Evolutionary conservation across 2,329 filamentous ascomycete genomes (phyloP).

Genomic region (Cladosporium sp.): DNA sequence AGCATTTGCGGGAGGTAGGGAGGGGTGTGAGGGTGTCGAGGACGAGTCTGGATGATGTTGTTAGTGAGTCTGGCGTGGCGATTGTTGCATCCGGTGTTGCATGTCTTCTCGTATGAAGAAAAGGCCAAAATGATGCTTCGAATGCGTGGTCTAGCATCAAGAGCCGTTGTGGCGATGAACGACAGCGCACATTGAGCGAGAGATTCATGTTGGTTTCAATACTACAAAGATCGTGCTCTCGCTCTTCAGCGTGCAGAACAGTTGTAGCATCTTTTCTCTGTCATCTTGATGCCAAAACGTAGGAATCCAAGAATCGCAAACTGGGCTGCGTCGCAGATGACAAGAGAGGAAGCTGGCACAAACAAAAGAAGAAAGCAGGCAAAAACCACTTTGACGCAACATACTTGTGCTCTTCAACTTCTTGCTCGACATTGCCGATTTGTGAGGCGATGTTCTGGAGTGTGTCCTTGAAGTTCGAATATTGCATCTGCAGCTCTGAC

Average conservation of each 20-base stretch:
- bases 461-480: constrained; percentile 72
- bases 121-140: background rate
- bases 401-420: constrained; percentile 97
- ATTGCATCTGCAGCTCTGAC: constrained; percentile 76
- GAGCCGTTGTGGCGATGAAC: background rate
- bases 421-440: constrained; percentile 96
- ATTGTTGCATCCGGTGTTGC: background rate
- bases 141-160: background rate
- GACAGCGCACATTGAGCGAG: background rate
- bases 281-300: background rate
- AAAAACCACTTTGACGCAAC: constrained; percentile 23
- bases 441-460: constrained; percentile 93
- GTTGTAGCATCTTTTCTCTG: background rate
- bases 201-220: background rate
- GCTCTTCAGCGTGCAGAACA: background rate
- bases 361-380: background rate
- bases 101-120: background rate
- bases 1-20: constrained; percentile 86
- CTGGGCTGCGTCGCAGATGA: background rate
- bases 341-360: background rate
- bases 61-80: background rate
- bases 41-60: constrained; percentile 66
- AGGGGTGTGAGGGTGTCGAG: constrained; percentile 87
- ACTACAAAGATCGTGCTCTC: background rate
- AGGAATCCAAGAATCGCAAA: background rate